phyloP scores from a whole-genome alignment of 2,329 filamentous ascomycete species.

The Claviceps quebecensis region DNA sequence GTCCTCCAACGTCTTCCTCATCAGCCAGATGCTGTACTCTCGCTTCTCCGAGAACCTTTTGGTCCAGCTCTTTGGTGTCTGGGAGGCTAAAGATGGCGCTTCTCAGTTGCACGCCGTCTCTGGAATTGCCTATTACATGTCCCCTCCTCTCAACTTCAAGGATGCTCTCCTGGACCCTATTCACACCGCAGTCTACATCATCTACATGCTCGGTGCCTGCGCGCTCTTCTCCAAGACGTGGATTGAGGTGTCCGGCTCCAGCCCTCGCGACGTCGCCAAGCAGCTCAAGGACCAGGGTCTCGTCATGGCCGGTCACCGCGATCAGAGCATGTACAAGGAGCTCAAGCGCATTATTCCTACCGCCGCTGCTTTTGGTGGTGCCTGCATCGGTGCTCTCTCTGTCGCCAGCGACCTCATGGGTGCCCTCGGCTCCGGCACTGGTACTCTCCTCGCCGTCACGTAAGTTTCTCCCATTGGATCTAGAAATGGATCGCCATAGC shows the following conservation, averaged over 20 bases:
- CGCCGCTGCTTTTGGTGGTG: slow-evolving; percentile 93
- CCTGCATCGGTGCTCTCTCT: slow-evolving; percentile 94
- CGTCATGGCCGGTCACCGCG: slow-evolving; percentile 98
- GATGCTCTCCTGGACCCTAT: slow-evolving; percentile 94
- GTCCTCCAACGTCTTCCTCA: slow-evolving; percentile 97
- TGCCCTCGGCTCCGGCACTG: slow-evolving; percentile 88
- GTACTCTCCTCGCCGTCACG: slow-evolving; percentile 97
- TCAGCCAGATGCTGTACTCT: slow-evolving; percentile 98
- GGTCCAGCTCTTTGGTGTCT: slow-evolving; percentile 92
- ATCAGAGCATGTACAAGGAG: slow-evolving; percentile 99
- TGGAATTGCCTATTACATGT: slow-evolving; percentile 99
- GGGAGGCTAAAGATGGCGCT: slow-evolving; percentile 93
- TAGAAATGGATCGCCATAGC: no score
- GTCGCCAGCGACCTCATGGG: slow-evolving; percentile 92
- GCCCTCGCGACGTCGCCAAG: slow-evolving; percentile 96
- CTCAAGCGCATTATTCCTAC: slow-evolving; percentile 98
- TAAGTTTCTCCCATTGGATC: slow-evolving; percentile 43
- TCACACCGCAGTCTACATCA: slow-evolving; percentile 88
- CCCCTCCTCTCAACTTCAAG: slow-evolving; percentile 91
- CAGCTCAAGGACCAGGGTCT: slow-evolving; percentile 99
- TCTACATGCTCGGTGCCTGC: slow-evolving; percentile 96
- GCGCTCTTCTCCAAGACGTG: slow-evolving; percentile 99
- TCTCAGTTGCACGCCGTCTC: slow-evolving; percentile 88
- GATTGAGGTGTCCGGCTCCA: slow-evolving; percentile 98
- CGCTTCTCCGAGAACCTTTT: slow-evolving; percentile 98